These are phyloP conservation scores for Aspergillus ochraceus DNA, from an alignment of 2,329 filamentous ascomycete species.

Conservation along the genomic window DNA sequence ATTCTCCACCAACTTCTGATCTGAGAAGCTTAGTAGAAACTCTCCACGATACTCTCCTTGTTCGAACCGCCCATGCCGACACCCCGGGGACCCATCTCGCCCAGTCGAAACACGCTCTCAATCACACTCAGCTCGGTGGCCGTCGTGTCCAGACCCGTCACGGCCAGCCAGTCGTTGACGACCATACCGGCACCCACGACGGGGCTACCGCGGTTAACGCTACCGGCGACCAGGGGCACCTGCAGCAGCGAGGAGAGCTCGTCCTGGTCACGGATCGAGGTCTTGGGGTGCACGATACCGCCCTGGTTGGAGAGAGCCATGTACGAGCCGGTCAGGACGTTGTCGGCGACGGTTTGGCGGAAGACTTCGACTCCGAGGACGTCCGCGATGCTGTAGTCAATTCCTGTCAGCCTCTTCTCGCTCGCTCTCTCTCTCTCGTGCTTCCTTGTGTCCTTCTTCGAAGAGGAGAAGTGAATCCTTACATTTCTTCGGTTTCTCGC, in stretches of 20 bases:
- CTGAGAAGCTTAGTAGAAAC: conserved; percentile 71
- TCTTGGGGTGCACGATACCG: conserved; percentile 96
- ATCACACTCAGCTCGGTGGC: conserved; percentile 97
- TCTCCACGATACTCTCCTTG: conserved; percentile 99
- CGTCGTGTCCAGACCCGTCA: conserved; percentile 90
- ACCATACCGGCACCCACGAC: conserved; percentile 98
- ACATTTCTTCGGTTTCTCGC: conserved; percentile 96
- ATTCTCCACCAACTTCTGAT: not conserved
- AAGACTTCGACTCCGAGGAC: conserved; percentile 66
- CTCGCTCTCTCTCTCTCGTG: not conserved
- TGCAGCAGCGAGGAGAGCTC: conserved; percentile 91
- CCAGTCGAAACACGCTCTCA: conserved; percentile 92
- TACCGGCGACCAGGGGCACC: conserved; percentile 91
- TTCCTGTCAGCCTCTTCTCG: not conserved
- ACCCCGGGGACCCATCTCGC: conserved; percentile 71
- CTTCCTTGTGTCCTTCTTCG: not conserved
- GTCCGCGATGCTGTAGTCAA: conserved; percentile 68
- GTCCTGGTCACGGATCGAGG: conserved; percentile 95
- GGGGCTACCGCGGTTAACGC: conserved; percentile 86
- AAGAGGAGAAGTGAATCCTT: conserved; percentile 8
- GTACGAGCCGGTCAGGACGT: conserved; percentile 93
- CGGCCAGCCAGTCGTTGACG: conserved; percentile 95
- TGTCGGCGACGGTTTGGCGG: conserved; percentile 90
- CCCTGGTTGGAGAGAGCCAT: conserved; percentile 96
- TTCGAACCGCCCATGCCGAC: conserved; percentile 58